phyloP scores from a whole-genome alignment of 129 eudicot species.

The Lactuca sativa region DNA sequence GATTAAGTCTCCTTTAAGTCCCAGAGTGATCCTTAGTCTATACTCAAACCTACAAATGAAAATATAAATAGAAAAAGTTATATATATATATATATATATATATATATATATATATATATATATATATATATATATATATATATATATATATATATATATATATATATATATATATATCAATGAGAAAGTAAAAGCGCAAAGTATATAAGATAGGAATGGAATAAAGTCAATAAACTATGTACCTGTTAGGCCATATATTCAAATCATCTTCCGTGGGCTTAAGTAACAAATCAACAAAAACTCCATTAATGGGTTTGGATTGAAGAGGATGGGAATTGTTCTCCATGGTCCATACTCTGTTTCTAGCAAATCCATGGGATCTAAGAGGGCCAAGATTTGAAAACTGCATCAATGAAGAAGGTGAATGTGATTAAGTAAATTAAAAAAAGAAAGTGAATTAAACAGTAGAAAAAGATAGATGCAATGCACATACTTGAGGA shows the following conservation, averaged over 20 bases:
- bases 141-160: no score
- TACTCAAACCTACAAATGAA: slow-evolving; percentile 70
- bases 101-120: no score
- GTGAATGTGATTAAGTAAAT: background rate
- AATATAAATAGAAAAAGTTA: background rate
- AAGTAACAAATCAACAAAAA: slow-evolving; percentile 78
- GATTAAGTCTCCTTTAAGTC: slow-evolving; percentile 87
- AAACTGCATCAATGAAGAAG: slow-evolving; percentile 50
- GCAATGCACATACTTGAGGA: background rate
- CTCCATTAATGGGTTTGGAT: slow-evolving; percentile 46
- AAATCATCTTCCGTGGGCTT: slow-evolving; percentile 81
- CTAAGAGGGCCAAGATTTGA: slow-evolving; percentile 64
- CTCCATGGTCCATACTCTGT: slow-evolving; percentile 78
- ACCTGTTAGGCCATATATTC: slow-evolving; percentile 90
- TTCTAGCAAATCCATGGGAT: slow-evolving; percentile 92
- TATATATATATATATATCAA: background rate
- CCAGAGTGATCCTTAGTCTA: slow-evolving; percentile 73
- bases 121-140: no score
- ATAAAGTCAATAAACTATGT: background rate
- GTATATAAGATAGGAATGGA: slow-evolving; percentile 18
- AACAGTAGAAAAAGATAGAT: background rate
- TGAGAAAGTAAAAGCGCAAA: slow-evolving; percentile 7
- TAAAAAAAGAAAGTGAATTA: background rate
- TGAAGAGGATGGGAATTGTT: slow-evolving; percentile 59
- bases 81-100: background rate